A percentile compares a stretch with the other conserved stretches of the same genome.
These are phyloP conservation scores for Paracoccidioides lutzii DNA, from an alignment of 2,329 filamentous ascomycete genomes.

Conservation along the genomic window DNA sequence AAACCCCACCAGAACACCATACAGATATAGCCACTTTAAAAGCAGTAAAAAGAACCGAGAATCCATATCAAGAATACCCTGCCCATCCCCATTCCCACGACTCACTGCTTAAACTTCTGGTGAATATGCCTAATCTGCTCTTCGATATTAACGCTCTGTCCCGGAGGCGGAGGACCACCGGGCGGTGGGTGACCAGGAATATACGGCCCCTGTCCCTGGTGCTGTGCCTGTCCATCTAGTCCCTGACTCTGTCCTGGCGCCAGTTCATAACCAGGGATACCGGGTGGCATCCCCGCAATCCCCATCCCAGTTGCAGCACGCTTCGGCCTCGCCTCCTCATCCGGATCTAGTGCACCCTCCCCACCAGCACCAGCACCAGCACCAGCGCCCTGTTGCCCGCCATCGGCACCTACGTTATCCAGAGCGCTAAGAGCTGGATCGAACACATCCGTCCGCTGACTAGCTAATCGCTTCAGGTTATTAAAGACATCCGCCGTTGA, in stretches of 20 bases:
- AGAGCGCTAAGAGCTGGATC: constrained; percentile 39
- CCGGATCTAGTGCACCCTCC: constrained; percentile 42
- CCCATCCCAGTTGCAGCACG: constrained; percentile 44
- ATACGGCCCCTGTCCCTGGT: constrained; percentile 15
- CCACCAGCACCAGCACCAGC: not conserved
- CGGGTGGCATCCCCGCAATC: constrained; percentile 44
- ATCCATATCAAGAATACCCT: too few relatives aligned
- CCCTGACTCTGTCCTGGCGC: constrained; percentile 30
- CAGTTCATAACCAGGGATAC: not conserved
- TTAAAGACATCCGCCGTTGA: constrained; percentile 79
- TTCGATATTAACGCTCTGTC: constrained; percentile 55
- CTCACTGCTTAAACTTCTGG: constrained; percentile 37
- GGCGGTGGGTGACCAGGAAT: constrained; percentile 6
- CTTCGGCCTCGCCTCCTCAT: constrained; percentile 66
- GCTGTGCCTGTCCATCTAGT: constrained; percentile 31
- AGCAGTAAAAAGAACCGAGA: too few relatives aligned
- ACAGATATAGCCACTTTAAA: too few relatives aligned
- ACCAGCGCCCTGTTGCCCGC: not conserved
- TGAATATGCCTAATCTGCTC: constrained; percentile 67
- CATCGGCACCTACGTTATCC: not conserved
- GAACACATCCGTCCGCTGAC: constrained; percentile 77
- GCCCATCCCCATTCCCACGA: not conserved
- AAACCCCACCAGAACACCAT: too few relatives aligned
- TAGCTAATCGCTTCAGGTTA: constrained; percentile 89
- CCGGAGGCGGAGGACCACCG: constrained; percentile 17